phyloP scores from a whole-genome alignment of 306 rosid genomes.

The Pyrus bretschneideri region DNA sequence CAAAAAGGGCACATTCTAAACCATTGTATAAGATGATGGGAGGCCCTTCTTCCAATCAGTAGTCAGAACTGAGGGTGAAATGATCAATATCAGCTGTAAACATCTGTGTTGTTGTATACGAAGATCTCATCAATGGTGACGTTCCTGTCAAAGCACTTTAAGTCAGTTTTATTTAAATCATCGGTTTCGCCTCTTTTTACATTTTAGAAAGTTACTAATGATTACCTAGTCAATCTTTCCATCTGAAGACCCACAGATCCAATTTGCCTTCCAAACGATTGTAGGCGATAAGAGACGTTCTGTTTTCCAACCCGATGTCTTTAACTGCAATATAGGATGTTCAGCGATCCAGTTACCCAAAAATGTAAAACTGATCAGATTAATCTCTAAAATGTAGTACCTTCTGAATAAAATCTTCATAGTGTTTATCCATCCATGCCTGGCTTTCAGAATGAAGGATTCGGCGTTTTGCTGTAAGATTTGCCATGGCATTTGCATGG shows the following conservation, averaged over 20 bases:
- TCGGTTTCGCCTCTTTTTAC: background rate
- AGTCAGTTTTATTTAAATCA: background rate
- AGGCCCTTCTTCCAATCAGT: background rate
- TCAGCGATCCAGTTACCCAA: background rate
- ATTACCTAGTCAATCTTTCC: slow-evolving; percentile 55
- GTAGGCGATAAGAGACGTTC: slow-evolving; percentile 73
- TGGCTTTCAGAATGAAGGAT: slow-evolving; percentile 62
- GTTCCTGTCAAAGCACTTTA: slow-evolving; percentile 7
- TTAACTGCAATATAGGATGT: slow-evolving; percentile 44
- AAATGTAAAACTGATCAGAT: background rate
- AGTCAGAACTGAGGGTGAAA: background rate
- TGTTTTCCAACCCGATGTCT: slow-evolving; percentile 77
- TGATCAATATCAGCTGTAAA: background rate
- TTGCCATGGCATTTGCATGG: slow-evolving; percentile 64
- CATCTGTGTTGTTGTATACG: background rate
- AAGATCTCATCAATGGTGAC: background rate
- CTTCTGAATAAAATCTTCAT: slow-evolving; percentile 55
- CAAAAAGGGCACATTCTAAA: too few species aligned
- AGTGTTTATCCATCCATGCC: slow-evolving; percentile 72
- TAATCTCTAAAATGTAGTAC: slow-evolving; percentile 24
- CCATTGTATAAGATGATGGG: background rate
- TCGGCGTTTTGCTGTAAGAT: slow-evolving; percentile 29
- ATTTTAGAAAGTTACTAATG: background rate
- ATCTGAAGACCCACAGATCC: slow-evolving; percentile 47
- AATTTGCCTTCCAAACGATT: slow-evolving; percentile 77